These are phyloP conservation scores for Vitis riparia DNA, from an alignment of 164 flowering plant genomes.

Conservation along the genomic window DNA sequence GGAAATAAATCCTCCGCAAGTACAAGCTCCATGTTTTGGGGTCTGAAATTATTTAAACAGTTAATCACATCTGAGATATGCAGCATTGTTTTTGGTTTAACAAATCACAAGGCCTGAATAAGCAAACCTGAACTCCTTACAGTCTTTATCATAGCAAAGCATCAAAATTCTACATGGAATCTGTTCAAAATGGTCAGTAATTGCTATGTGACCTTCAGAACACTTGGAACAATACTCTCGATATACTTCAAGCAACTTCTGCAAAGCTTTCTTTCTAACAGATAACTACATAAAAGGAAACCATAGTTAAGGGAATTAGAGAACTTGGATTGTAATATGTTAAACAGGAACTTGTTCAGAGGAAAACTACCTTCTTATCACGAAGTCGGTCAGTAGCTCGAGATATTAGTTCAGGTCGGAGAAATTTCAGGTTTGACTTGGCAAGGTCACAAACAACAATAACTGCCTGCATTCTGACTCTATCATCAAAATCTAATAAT, in stretches of 20 bases:
- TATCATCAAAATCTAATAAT: conserved; percentile 85
- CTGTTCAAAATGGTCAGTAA: conserved; percentile 58
- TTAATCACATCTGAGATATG: conserved; percentile 1
- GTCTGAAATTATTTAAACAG: conserved; percentile 41
- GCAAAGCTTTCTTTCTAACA: conserved; percentile 79
- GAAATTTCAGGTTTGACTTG: conserved; percentile 41
- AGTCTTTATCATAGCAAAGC: conserved; percentile 87
- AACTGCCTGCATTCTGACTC: conserved; percentile 75
- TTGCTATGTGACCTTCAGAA: conserved; percentile 44
- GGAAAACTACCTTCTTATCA: conserved; percentile 74
- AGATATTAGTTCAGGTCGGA: conserved; percentile 50
- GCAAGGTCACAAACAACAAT: conserved; percentile 71
- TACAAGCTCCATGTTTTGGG: conserved; percentile 75
- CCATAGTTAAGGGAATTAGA: background rate
- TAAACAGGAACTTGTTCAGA: background rate
- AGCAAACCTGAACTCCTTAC: conserved; percentile 82
- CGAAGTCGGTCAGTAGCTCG: conserved; percentile 75
- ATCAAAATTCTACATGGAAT: conserved; percentile 80
- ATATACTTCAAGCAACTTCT: conserved; percentile 77
- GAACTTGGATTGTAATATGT: background rate
- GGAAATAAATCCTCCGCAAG: conserved; percentile 82
- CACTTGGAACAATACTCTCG: conserved; percentile 66
- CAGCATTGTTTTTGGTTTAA: background rate
- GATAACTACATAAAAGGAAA: conserved; percentile 46
- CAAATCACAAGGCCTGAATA: conserved; percentile 4